Base-by-base conservation (phyloP, 768 basidiomycete species). In the Lactarius psammicola region DNA sequence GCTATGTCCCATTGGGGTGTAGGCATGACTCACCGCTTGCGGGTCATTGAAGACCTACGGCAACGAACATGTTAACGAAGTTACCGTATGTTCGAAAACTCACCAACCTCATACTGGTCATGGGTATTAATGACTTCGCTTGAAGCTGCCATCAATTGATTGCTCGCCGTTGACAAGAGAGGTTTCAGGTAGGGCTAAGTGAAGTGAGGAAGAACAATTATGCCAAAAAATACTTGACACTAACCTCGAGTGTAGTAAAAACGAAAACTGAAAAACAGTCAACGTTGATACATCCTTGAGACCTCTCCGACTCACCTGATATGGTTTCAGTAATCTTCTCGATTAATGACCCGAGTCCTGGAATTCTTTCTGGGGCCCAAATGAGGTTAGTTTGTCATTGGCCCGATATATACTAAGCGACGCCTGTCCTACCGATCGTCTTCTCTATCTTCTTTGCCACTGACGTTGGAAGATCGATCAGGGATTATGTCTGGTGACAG, bases 201-300 rank as follows among this genome's bases (percentile, higher is more conserved):
- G n/a, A 46, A 26, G 57, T 58, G 10, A 44, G 36, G 18, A 38
- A 31, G 17, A 13, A 11, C 4, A 31, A 34, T 44, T 18, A 42
- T 42, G 2, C 56, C 60, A 49, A 64, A 15, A 26, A 20, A 49
- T 30, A 17, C 44, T 57, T 13, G 44, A 56, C 9, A 54, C 73
- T n/a, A 69, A 87, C 87, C 79, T 95, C 94, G 40, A 96, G 76
- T 2, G 92, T 92, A 1, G 88, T 90, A 72, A 91, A 89, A 3
- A 94, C 87, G 71, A 94, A 94, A 3, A 91, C 90, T 84, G 38
- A 13, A 33, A 63, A 6, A 49, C 36, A 59, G 15, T 26, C 28
- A 64, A 69, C 11, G 28, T 36, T 33, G 23, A 15, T 7, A 54
- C 11, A 10, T 5, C 20, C 18, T 44, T 15, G 13, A 8, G 9